These are phyloP conservation scores for Astragalus membranaceus DNA, from an alignment of 306 rosid species.

Conservation along the genomic window DNA sequence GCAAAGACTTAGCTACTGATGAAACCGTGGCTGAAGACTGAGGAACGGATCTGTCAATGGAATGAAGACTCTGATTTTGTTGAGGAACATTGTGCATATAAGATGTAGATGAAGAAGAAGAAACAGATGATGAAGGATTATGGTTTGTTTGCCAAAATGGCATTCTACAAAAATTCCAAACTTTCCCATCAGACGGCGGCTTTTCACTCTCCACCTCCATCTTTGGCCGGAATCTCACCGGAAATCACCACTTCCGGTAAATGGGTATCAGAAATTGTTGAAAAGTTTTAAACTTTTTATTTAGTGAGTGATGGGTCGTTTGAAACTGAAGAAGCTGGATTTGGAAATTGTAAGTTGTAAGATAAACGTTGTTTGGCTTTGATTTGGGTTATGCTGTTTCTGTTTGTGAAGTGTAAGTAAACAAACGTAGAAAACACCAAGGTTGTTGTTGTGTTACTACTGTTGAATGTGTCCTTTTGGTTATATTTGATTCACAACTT, in stretches of 20 bases:
- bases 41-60: conserved; percentile 46
- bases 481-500: conserved; percentile 14
- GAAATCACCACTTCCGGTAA: conserved; percentile 26
- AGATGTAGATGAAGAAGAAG: conserved; percentile 46
- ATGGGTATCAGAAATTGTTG: conserved; percentile 20
- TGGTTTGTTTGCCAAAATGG: conserved; percentile 82
- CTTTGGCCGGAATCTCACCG: neutral
- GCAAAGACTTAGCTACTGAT: conserved; percentile 71
- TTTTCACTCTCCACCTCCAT: conserved; percentile 74
- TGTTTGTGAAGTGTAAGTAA: conserved; percentile 14
- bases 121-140: conserved; percentile 30
- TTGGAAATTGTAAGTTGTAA: conserved; percentile 10
- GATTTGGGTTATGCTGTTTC: too few relatives aligned
- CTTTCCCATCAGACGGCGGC: conserved; percentile 59
- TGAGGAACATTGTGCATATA: conserved; percentile 41
- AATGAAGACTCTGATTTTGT: conserved; percentile 44
- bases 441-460: conserved; percentile 12
- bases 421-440: conserved; percentile 16
- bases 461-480: conserved; percentile 20
- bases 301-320: conserved; percentile 1
- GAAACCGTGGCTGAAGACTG: conserved; percentile 58
- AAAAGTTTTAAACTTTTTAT: conserved; percentile 26
- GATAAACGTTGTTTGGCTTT: neutral
- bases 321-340: conserved; percentile 3
- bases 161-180: conserved; percentile 66